phyloP scores from a whole-genome alignment of 345 rosid species.

The Eucalyptus cladocalyx region DNA sequence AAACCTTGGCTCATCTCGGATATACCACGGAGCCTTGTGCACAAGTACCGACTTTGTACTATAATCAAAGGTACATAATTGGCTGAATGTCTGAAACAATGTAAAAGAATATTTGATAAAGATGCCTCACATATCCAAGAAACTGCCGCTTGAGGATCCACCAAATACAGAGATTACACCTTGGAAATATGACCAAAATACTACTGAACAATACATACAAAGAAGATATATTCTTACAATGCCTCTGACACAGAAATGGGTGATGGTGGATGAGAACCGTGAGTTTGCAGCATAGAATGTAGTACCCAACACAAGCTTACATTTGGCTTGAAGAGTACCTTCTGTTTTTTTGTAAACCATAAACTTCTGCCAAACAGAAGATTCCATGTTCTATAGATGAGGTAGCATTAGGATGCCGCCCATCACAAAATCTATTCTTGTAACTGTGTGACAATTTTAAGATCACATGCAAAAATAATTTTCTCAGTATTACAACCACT shows the following conservation, averaged over 20 bases:
- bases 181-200: background rate
- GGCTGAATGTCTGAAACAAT: constrained; percentile 83
- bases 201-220: background rate
- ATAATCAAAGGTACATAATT: constrained; percentile 73
- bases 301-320: background rate
- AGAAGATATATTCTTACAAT: background rate
- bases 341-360: background rate
- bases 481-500: background rate
- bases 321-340: background rate
- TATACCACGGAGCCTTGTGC: constrained; percentile 79
- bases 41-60: constrained; percentile 51
- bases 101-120: background rate
- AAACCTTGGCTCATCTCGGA: constrained; percentile 82
- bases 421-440: background rate
- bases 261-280: background rate
- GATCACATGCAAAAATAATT: background rate
- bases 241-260: background rate
- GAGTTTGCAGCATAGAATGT: background rate
- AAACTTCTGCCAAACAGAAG: background rate
- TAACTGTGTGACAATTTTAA: background rate
- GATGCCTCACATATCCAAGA: background rate
- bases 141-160: background rate
- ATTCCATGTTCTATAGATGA: background rate
- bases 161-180: background rate
- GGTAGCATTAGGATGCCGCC: background rate